Base-by-base conservation (phyloP, 345 rosid species). In the Populus ilicifolia region DNA sequence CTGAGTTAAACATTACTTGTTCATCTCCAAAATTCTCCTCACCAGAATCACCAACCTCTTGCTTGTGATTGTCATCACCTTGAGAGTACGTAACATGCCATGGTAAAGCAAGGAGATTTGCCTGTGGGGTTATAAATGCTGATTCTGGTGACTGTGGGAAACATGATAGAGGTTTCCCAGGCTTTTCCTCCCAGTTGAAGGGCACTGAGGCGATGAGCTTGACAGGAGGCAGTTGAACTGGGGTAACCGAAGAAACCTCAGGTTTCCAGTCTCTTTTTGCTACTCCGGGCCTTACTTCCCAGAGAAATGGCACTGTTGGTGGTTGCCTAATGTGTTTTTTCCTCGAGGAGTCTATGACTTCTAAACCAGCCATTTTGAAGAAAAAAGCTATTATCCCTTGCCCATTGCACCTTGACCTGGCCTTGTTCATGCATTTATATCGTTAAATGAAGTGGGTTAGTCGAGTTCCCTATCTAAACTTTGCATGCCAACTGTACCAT, bases 251-350 rank as follows among this genome's bases (percentile, higher is more conserved):
- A 78, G 86, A 73, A 70, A 75, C 72, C 23, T 59, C 84, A 18
- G 90, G 90, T 67, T 82, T 87, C 98, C 98, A 93, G 79, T 87
- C 85, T 69, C 81, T 92, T 83, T 90, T 90, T 36, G 98, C 89
- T 56, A 81, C 78, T 48, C 99, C 99, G 2, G 98, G 96, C 78
- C 80, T 84, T 67, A 79, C 91, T 80, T 95, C 99, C 99, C 97
- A 93, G 36, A 90, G 77, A 82, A 92, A 95, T 17, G 99, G 94
- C 74, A 93, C 89, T 17, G 93, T 83, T 65, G 92, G 96, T 46
- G 92, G 93, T 69, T 85, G 89, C 82, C 90, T 84, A 70, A 84
- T 63, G 38, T 80, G 82, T 80, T 81, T 93, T 56, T 82, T 83
- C 65, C 74, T 85, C 1, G 82, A 81, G 33, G 46, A 30, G 64